Percentiles rank a stretch among this genome's conserved stretches.
Evolutionary conservation across 495 filamentous ascomycete genomes (phyloP).

Genomic region (Venustampulla echinocandica): DNA sequence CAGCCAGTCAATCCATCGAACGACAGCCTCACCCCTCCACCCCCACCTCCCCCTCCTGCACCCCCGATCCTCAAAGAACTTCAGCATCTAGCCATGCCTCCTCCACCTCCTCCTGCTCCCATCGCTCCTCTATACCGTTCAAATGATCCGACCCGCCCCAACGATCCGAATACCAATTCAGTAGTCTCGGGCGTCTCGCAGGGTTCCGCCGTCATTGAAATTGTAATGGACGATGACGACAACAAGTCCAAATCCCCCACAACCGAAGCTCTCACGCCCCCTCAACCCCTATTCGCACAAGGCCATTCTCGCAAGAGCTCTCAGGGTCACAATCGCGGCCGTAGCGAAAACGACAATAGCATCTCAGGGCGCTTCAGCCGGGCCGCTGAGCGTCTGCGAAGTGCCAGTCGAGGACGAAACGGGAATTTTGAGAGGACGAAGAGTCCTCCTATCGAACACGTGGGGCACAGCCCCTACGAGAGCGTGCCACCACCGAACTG

Average conservation of each 20-base stretch:
- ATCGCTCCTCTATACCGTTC: slow-evolving; percentile 50
- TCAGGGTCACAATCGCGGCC: slow-evolving; percentile 53
- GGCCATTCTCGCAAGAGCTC: slow-evolving; percentile 26
- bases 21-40: slow-evolving; percentile 40
- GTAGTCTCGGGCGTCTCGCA: slow-evolving; percentile 30
- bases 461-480: slow-evolving; percentile 42
- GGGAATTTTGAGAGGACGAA: slow-evolving; percentile 17
- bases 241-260: slow-evolving; percentile 17
- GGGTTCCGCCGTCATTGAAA: slow-evolving; percentile 55
- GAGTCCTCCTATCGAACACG: slow-evolving; percentile 20
- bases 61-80: slow-evolving; percentile 71
- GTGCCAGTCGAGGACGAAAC: slow-evolving; percentile 50
- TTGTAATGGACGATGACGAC: slow-evolving; percentile 61
- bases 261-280: slow-evolving; percentile 21
- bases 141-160: too few species aligned
- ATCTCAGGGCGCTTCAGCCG: slow-evolving; percentile 55
- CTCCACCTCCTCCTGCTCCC: slow-evolving; percentile 60
- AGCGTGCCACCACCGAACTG: slow-evolving; percentile 36
- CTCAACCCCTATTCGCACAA: slow-evolving; percentile 10
- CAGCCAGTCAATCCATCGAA: slow-evolving; percentile 23
- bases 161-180: slow-evolving; percentile 43
- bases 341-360: slow-evolving; percentile 56
- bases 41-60: slow-evolving; percentile 37
- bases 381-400: slow-evolving; percentile 59
- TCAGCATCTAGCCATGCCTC: slow-evolving; percentile 66